Conservation (phyloP, 2,329 filamentous ascomycete species). For the Pseudocercospora vitis region DNA sequence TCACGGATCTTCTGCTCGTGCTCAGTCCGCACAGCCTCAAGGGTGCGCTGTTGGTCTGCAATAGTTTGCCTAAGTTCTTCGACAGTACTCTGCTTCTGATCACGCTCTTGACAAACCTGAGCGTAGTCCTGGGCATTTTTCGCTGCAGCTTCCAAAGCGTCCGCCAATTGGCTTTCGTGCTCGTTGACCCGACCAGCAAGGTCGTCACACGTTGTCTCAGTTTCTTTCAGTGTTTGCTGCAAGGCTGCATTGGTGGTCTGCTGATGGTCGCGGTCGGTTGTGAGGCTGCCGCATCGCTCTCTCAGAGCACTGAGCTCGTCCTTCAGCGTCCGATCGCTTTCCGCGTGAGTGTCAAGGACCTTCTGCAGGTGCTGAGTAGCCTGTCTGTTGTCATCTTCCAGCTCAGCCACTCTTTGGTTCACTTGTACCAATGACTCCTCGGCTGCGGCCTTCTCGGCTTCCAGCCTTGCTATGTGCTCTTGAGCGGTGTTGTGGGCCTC, state of each 20-base stretch:
- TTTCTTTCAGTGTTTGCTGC: conserved; percentile 22
- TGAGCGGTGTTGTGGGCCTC: conserved; percentile 15
- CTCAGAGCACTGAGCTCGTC: conserved; percentile 26
- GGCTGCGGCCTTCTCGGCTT: conserved; percentile 21
- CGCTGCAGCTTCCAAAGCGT: conserved; percentile 17
- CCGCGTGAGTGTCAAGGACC: conserved; percentile 16
- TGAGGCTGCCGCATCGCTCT: conserved; percentile 14
- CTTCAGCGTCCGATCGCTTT: conserved; percentile 12
- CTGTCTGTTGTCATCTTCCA: conserved; percentile 27
- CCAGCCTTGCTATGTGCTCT: conserved; percentile 11
- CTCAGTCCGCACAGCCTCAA: conserved; percentile 17
- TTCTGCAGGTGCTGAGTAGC: conserved; percentile 23
- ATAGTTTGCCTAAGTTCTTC: conserved; percentile 16
- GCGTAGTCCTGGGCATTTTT: conserved; percentile 15
- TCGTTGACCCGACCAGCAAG: conserved; percentile 22
- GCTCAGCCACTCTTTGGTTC: conserved; percentile 18
- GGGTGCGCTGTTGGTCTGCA: conserved; percentile 11
- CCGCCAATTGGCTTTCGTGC: conserved; percentile 16
- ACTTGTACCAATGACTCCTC: conserved; percentile 18
- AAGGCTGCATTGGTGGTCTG: conserved; percentile 16
- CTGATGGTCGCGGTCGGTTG: conserved; percentile 18
- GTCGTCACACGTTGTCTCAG: conserved; percentile 18
- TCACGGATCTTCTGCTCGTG: conserved; percentile 8
- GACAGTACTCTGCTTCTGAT: conserved; percentile 8
- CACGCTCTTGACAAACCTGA: conserved; percentile 11